Evolutionary conservation across 73 alveolate genomes (phyloP).

Genomic region (Symbiodinium natans): DNA sequence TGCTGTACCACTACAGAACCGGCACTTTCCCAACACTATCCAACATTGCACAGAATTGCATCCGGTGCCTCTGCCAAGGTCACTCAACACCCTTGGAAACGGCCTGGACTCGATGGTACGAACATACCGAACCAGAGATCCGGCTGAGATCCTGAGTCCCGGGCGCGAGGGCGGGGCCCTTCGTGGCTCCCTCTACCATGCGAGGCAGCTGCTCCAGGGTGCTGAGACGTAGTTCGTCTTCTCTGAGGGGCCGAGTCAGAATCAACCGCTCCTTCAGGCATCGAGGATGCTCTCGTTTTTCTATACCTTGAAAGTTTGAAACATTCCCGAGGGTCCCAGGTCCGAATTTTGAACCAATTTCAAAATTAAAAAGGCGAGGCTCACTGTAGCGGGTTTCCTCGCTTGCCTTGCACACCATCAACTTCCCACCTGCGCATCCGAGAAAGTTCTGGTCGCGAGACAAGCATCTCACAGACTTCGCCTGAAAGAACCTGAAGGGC

Average conservation of each 20-base stretch:
- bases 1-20: not conserved
- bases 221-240: slow-evolving; percentile 3
- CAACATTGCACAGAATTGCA: not conserved
- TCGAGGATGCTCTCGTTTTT: no score
- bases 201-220: not conserved
- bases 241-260: slow-evolving; percentile 55
- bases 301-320: no score
- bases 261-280: slow-evolving; percentile 48
- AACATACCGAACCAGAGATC: not conserved
- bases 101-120: slow-evolving; percentile 14
- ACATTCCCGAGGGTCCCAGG: no score
- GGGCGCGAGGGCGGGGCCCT: slow-evolving; percentile 59
- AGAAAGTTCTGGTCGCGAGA: not conserved
- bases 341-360: no score
- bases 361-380: no score
- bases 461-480: not conserved
- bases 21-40: not conserved
- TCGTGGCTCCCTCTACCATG: not conserved
- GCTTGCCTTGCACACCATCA: slow-evolving; percentile 22
- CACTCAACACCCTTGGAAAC: slow-evolving; percentile 14
- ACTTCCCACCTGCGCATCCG: slow-evolving; percentile 32
- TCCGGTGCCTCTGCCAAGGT: slow-evolving; percentile 36
- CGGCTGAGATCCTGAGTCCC: not conserved
- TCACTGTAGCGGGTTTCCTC: slow-evolving; percentile 39
- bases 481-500: slow-evolving; percentile 38